Percentiles rank a stretch among this genome's conserved stretches.
These are phyloP conservation scores for Schrenkiella parvula DNA, from an alignment of 345 rosid species.

Conservation along the genomic window DNA sequence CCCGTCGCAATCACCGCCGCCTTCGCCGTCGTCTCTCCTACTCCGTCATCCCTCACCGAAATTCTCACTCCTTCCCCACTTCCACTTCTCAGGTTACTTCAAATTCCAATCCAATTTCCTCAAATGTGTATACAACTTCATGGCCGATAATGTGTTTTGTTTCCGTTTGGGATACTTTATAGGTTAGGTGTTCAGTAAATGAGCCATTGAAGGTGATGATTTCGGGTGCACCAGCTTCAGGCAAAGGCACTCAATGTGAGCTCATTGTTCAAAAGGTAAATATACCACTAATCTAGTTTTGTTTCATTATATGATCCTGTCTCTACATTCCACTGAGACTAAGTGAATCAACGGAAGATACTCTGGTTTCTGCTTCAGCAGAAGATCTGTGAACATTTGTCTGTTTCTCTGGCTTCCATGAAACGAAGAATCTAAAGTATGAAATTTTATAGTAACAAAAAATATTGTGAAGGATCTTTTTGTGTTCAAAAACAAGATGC, in stretches of 20 bases:
- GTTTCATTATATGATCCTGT: not conserved
- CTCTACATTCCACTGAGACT: no score
- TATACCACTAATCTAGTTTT: not conserved
- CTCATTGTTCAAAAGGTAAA: conserved; percentile 70
- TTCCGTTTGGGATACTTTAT: conserved; percentile 35
- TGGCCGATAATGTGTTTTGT: not conserved
- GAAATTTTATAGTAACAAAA: no score
- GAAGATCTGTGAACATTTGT: no score
- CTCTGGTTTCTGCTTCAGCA: no score
- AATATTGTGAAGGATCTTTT: no score
- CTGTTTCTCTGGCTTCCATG: no score
- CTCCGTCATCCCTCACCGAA: conserved; percentile 19
- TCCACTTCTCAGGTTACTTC: conserved; percentile 7
- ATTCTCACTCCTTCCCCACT: not conserved
- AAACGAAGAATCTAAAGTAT: no score
- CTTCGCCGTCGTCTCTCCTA: conserved; percentile 29
- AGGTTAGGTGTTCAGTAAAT: conserved; percentile 45
- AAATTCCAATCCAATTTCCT: not conserved
- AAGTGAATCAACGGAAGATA: no score
- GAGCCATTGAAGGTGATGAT: conserved; percentile 88
- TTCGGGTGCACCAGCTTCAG: conserved; percentile 90
- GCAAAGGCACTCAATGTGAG: conserved; percentile 94
- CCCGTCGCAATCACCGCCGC: conserved; percentile 11
- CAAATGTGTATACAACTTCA: not conserved
- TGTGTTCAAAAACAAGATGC: no score